phyloP scores from a whole-genome alignment of 176 grass and related monocot species.

The Luzula sylvatica region DNA sequence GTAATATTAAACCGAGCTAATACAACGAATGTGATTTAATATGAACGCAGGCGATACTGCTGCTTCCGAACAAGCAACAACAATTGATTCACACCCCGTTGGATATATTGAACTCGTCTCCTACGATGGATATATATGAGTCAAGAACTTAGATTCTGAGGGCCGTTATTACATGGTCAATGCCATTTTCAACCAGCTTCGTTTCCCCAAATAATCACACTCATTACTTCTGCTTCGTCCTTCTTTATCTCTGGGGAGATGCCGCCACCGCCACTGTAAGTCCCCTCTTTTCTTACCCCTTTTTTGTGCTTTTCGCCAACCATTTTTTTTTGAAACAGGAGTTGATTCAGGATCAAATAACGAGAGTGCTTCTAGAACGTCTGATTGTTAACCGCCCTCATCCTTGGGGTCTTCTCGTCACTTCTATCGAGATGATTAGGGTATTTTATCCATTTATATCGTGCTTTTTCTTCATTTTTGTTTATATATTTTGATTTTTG shows the following conservation, averaged over 20 bases:
- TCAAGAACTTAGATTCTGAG: conserved; percentile 82
- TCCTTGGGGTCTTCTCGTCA: conserved; percentile 91
- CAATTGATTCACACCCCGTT: conserved; percentile 54
- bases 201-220: conserved; percentile 96
- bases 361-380: conserved; percentile 77
- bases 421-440: conserved; percentile 95
- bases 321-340: conserved; percentile 66
- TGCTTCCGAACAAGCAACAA: conserved; percentile 60
- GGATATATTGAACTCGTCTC: conserved; percentile 77
- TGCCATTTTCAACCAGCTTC: conserved; percentile 78
- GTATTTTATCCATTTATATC: too few relatives aligned
- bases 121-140: conserved; percentile 67
- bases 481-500: conserved; percentile 4
- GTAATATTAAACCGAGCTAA: too few relatives aligned
- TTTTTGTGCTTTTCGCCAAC: background rate
- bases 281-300: too few relatives aligned
- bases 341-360: conserved; percentile 95
- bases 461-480: background rate
- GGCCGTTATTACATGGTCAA: conserved; percentile 80
- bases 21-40: too few relatives aligned
- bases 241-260: conserved; percentile 84
- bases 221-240: conserved; percentile 89
- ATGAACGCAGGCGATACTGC: conserved; percentile 78
- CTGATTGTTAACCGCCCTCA: conserved; percentile 90
- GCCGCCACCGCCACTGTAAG: conserved; percentile 68